A percentile compares a stretch with the other conserved stretches of the same genome.
phyloP scores from a whole-genome alignment of 805 yeast species.

The Saccharomycopsis olivae region DNA sequence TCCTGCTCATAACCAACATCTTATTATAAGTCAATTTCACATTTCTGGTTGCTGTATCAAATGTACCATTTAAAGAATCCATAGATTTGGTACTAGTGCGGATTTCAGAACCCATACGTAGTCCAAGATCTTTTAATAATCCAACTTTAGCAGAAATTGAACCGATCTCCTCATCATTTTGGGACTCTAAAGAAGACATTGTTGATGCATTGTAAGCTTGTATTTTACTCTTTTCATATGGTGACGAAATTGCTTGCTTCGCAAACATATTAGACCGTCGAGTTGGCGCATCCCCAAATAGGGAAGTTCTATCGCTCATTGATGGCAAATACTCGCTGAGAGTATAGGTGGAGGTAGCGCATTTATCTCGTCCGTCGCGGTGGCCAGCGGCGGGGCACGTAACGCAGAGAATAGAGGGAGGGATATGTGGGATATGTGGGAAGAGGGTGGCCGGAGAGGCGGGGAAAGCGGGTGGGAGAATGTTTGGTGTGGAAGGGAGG shows the following conservation, averaged over 20 bases:
- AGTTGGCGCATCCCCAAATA: slow-evolving; percentile 15
- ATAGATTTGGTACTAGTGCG: slow-evolving; percentile 16
- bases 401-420: too few species aligned
- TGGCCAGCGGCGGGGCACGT: too few species aligned
- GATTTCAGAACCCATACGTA: slow-evolving; percentile 31
- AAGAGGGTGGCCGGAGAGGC: too few species aligned
- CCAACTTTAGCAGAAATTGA: slow-evolving; percentile 26
- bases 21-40: slow-evolving; percentile 26
- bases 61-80: slow-evolving; percentile 14
- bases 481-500: too few species aligned
- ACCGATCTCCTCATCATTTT: slow-evolving; percentile 28
- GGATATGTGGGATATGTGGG: too few species aligned
- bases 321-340: too few species aligned
- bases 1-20: slow-evolving; percentile 28
- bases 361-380: too few species aligned
- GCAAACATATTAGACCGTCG: slow-evolving; percentile 14
- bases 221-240: slow-evolving; percentile 22
- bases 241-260: slow-evolving; percentile 20
- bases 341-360: too few species aligned
- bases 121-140: slow-evolving; percentile 26
- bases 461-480: too few species aligned
- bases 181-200: slow-evolving; percentile 30
- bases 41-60: slow-evolving; percentile 20
- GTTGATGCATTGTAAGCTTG: slow-evolving; percentile 24
- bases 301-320: slow-evolving; percentile 7